Conservation (phyloP, 2,329 filamentous ascomycete genomes). For the Aspergillus sp. region DNA sequence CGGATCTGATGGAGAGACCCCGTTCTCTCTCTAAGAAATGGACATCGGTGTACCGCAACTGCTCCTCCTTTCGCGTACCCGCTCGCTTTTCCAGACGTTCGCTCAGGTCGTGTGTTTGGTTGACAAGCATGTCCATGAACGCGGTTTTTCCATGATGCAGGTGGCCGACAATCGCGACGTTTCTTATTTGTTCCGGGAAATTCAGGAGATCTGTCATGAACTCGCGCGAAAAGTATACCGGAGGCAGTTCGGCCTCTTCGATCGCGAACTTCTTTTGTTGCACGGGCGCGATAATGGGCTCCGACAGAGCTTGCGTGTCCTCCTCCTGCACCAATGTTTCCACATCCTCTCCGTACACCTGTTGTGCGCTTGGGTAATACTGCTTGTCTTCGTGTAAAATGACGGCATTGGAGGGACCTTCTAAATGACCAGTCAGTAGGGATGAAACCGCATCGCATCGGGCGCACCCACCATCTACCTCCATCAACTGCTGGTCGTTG, state of each 20-base stretch:
- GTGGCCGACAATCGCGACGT: conserved; percentile 88
- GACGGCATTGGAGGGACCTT: conserved; percentile 93
- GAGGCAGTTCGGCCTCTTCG: conserved; percentile 85
- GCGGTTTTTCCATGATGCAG: conserved; percentile 97
- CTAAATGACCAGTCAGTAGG: conserved; percentile 45
- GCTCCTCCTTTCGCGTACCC: conserved; percentile 80
- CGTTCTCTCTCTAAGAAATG: conserved; percentile 86
- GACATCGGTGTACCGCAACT: conserved; percentile 91
- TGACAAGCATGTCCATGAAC: conserved; percentile 96
- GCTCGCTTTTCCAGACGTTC: conserved; percentile 76
- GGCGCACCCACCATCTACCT: conserved; percentile 70
- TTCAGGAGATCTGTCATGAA: conserved; percentile 97
- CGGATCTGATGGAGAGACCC: conserved; percentile 86
- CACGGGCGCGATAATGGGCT: conserved; percentile 91
- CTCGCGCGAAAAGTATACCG: conserved; percentile 79
- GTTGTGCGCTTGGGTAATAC: conserved; percentile 97
- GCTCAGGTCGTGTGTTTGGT: conserved; percentile 87
- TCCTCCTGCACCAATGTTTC: conserved; percentile 96
- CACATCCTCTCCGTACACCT: conserved; percentile 91
- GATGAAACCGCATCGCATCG: neutral
- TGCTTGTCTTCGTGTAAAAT: conserved; percentile 98
- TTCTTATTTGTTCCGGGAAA: conserved; percentile 90
- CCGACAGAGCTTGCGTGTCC: conserved; percentile 86
- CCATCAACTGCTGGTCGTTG: conserved; percentile 80
- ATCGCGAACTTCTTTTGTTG: conserved; percentile 95